Evolutionary conservation across 129 eudicot species (phyloP).

Genomic region (Smallanthus sonchifolius): DNA sequence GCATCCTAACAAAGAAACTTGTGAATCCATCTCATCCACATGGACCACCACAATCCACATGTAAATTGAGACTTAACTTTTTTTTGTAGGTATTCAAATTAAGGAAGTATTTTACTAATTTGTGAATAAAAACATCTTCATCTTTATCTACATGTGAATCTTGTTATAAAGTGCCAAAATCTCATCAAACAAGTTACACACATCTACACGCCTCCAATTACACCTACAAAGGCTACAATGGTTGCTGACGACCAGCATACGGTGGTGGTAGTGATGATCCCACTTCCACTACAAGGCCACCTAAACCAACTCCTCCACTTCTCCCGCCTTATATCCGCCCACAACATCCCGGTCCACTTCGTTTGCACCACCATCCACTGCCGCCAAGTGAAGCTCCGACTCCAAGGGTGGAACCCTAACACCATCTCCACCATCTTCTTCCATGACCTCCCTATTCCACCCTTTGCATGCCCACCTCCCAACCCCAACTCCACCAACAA

Average conservation of each 20-base stretch:
- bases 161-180: constrained; percentile 2
- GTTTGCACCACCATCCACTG: constrained; percentile 36
- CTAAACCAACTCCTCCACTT: constrained; percentile 55
- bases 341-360: constrained; percentile 40
- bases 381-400: constrained; percentile 41
- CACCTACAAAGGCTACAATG: constrained; percentile 1
- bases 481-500: constrained; percentile 28
- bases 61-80: background rate
- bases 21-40: background rate
- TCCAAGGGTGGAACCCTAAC: constrained; percentile 39
- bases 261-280: constrained; percentile 39
- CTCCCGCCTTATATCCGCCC: constrained; percentile 41
- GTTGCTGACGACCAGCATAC: background rate
- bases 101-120: background rate
- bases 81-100: too few relatives aligned
- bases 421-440: constrained; percentile 21
- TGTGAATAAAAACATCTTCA: background rate
- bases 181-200: background rate
- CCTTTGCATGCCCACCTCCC: constrained; percentile 25
- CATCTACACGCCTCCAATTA: background rate
- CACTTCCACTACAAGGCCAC: constrained; percentile 55
- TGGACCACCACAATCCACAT: background rate
- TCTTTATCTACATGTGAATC: background rate
- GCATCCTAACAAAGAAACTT: background rate
- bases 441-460: constrained; percentile 39